These are phyloP conservation scores for Trichoderma gracile DNA, from an alignment of 2,329 filamentous ascomycete species.

Conservation along the genomic window DNA sequence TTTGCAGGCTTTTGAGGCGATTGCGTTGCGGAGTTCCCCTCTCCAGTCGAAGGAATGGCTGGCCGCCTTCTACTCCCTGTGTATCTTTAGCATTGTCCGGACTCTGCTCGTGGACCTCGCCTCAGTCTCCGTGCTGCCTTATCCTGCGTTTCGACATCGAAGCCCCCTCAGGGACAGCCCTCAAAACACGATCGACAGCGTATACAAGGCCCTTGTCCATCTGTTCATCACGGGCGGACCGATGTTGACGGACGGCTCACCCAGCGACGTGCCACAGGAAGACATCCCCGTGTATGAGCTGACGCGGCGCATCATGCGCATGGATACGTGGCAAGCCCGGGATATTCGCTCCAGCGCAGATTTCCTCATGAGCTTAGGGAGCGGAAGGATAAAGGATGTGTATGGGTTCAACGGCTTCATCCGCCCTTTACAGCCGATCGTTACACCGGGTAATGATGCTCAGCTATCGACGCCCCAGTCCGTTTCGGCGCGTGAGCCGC, in stretches of 20 bases:
- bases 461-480: constrained; percentile 8
- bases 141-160: constrained; percentile 22
- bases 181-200: constrained; percentile 45
- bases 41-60: constrained; percentile 50
- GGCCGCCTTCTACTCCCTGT: constrained; percentile 55
- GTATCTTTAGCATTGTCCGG: constrained; percentile 59
- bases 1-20: constrained; percentile 53
- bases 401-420: constrained; percentile 40
- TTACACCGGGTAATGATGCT: not conserved
- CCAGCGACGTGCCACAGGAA: constrained; percentile 45
- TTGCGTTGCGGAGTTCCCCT: constrained; percentile 42
- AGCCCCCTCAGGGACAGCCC: constrained; percentile 25
- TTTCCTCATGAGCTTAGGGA: constrained; percentile 53
- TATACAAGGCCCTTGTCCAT: constrained; percentile 54
- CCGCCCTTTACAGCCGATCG: constrained; percentile 27
- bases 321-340: constrained; percentile 49
- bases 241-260: constrained; percentile 48
- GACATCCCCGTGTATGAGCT: constrained; percentile 46
- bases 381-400: constrained; percentile 41
- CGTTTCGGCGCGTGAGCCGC: constrained; percentile 13
- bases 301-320: constrained; percentile 48
- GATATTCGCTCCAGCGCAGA: constrained; percentile 51
- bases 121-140: constrained; percentile 26
- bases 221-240: constrained; percentile 49
- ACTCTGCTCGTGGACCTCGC: constrained; percentile 52